These are phyloP conservation scores for Pichia occidentalis DNA, from an alignment of 805 yeast genomes.

Conservation along the genomic window DNA sequence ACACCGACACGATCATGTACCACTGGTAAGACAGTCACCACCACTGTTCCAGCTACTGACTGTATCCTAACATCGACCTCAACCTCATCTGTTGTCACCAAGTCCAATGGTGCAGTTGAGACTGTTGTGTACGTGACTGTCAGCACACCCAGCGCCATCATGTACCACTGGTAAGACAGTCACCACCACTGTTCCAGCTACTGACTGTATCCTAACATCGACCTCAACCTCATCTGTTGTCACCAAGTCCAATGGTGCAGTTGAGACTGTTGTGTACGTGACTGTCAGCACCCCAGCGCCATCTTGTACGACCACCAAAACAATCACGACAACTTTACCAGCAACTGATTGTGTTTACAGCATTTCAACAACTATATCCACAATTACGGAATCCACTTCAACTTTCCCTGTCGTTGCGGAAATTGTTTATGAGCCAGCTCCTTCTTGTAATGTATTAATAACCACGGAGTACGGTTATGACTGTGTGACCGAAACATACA, in stretches of 20 bases:
- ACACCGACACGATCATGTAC: conserved; percentile 1
- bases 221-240: background rate
- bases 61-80: background rate
- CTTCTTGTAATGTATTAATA: conserved; percentile 1
- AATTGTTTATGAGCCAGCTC: background rate
- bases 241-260: background rate
- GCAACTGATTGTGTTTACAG: conserved; percentile 4
- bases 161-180: background rate
- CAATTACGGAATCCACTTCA: background rate
- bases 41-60: background rate
- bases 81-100: background rate
- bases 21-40: background rate
- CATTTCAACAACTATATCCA: background rate
- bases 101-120: background rate
- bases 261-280: background rate
- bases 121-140: background rate
- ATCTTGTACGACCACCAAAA: background rate
- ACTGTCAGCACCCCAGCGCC: conserved; percentile 1
- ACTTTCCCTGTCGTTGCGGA: background rate
- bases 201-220: background rate
- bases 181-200: background rate
- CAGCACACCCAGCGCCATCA: background rate
- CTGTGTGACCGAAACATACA: conserved; percentile 1
- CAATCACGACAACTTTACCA: background rate
- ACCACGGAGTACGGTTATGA: conserved; percentile 1